These are phyloP conservation scores for Mentha longifolia DNA, from an alignment of 257 asterid genomes.

Conservation along the genomic window DNA sequence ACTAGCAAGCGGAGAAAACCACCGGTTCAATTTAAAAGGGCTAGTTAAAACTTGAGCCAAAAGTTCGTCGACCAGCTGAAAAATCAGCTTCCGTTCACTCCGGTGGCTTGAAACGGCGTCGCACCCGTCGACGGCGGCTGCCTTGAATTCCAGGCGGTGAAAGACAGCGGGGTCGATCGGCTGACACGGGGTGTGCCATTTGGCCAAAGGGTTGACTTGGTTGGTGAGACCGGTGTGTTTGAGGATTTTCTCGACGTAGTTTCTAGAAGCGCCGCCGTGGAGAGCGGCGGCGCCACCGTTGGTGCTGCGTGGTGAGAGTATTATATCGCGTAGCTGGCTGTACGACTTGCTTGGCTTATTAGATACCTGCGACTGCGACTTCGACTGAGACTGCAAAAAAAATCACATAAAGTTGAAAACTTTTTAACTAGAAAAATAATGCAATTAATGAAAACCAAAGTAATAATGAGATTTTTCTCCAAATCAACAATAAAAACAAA, in stretches of 20 bases:
- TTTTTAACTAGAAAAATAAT: background rate
- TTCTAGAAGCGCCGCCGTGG: constrained; percentile 37
- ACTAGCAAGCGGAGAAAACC: background rate
- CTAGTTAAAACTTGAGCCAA: constrained; percentile 45
- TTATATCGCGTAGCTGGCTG: constrained; percentile 33
- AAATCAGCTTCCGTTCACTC: constrained; percentile 61
- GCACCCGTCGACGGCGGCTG: constrained; percentile 1
- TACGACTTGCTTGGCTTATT: constrained; percentile 58
- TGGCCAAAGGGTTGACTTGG: constrained; percentile 37
- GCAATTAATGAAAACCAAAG: background rate
- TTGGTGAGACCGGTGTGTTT: constrained; percentile 49
- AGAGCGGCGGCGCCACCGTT: constrained; percentile 39
- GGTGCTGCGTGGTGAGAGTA: constrained; percentile 34
- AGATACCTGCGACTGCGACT: constrained; percentile 52
- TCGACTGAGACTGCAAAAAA: constrained; percentile 31
- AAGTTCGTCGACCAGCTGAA: constrained; percentile 65
- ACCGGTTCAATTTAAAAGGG: background rate
- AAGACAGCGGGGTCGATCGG: constrained; percentile 65
- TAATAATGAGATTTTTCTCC: background rate
- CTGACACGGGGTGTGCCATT: constrained; percentile 48
- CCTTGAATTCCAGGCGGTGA: constrained; percentile 31
- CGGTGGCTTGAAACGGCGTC: constrained; percentile 35
- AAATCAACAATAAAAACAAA: background rate
- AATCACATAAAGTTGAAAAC: background rate
- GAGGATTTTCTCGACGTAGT: constrained; percentile 56